A percentile compares a stretch with the other conserved stretches of the same genome.
phyloP scores from a whole-genome alignment of 108 stramenopile species.

The Stephanodiscus minutulus region DNA sequence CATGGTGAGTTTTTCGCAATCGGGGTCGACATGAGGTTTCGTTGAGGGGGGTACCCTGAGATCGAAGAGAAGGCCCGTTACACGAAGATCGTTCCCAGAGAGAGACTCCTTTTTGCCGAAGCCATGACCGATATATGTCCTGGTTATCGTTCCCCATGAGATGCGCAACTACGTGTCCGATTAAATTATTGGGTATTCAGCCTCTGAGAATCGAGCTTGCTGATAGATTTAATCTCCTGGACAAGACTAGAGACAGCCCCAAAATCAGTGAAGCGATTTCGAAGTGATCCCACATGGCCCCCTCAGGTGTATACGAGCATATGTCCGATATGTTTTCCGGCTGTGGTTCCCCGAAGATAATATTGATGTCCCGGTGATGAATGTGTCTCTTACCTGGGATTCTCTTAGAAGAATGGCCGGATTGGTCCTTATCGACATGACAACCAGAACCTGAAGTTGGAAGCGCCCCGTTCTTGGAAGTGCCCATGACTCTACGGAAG shows the following conservation, averaged over 20 bases:
- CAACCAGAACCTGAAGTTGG: not conserved
- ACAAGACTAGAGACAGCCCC: not conserved
- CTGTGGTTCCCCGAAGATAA: not conserved
- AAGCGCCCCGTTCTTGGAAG: not conserved
- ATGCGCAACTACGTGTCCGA: not conserved
- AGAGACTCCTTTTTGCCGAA: not conserved
- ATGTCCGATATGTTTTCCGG: not conserved
- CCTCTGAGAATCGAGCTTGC: no score
- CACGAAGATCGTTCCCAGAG: constrained; percentile 4
- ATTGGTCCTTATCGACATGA: not conserved
- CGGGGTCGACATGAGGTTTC: not conserved
- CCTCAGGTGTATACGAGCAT: not conserved
- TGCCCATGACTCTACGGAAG: not conserved
- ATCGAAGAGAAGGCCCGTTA: not conserved
- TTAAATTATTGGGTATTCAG: no score
- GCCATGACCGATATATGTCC: not conserved
- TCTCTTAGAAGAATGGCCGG: not conserved
- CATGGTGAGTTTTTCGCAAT: not conserved
- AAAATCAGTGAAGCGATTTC: not conserved
- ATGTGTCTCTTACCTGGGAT: not conserved
- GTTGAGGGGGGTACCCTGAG: not conserved
- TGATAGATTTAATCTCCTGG: not conserved
- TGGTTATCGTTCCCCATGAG: not conserved
- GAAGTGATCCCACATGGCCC: not conserved
- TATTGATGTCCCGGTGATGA: not conserved